These are phyloP conservation scores for Nannizziopsis arthrosporioides DNA, from an alignment of 2,329 filamentous ascomycete species.

Conservation along the genomic window DNA sequence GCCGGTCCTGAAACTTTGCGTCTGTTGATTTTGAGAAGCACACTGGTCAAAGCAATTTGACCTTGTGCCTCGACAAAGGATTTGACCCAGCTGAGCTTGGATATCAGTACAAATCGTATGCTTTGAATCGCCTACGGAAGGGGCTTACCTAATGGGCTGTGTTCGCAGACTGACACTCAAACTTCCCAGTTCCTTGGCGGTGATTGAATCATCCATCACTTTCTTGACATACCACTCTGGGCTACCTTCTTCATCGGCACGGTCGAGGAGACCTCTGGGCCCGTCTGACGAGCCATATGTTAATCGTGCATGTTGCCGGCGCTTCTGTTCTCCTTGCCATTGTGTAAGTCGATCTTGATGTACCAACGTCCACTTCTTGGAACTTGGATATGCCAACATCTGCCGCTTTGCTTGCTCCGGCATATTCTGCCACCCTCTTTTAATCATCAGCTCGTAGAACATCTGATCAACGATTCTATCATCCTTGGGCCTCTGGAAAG, in stretches of 20 bases:
- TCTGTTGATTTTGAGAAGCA: conserved; percentile 86
- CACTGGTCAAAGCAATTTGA: conserved; percentile 87
- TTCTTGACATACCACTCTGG: conserved; percentile 97
- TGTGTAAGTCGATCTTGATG: conserved; percentile 91
- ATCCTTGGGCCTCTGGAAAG: conserved; percentile 27
- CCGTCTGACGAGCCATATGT: conserved; percentile 57
- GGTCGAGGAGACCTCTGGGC: conserved; percentile 55
- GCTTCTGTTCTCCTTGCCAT: conserved; percentile 87
- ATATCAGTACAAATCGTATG: not conserved
- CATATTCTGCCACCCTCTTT: conserved; percentile 92
- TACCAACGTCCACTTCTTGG: conserved; percentile 95
- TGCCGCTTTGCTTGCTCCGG: conserved; percentile 88
- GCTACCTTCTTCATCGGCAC: conserved; percentile 86
- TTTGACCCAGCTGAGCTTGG: conserved; percentile 62
- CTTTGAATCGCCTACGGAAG: not conserved
- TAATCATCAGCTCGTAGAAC: conserved; percentile 90
- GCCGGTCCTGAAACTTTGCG: conserved; percentile 64
- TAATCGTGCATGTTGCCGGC: conserved; percentile 59
- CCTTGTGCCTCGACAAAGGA: conserved; percentile 95
- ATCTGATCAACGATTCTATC: conserved; percentile 79
- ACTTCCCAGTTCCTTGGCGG: conserved; percentile 81
- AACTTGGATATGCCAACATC: conserved; percentile 88
- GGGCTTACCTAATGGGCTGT: conserved; percentile 65
- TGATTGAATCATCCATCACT: conserved; percentile 90
- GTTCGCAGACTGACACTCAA: conserved; percentile 89